phyloP scores from a whole-genome alignment of 1,139 yeast genomes.

The Yamadazyma buinensis region DNA sequence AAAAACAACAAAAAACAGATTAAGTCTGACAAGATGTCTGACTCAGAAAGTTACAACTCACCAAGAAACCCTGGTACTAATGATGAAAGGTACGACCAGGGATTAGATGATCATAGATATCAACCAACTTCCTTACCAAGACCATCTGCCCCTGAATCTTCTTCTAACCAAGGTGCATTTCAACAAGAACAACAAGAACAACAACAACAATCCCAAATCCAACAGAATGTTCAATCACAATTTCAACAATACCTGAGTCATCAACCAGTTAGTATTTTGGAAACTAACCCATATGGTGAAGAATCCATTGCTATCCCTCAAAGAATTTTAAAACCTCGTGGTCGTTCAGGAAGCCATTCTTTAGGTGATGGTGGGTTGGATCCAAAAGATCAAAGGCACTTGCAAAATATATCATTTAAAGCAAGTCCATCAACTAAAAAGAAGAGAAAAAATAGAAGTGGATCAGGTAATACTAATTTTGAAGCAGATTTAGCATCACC shows the following conservation, averaged over 20 bases:
- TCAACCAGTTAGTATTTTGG: slow-evolving; percentile 1
- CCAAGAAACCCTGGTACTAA: slow-evolving; percentile 29
- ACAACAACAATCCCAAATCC: no score
- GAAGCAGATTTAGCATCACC: slow-evolving; percentile 31
- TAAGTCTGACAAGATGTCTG: slow-evolving; percentile 50
- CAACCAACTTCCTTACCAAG: slow-evolving; percentile 44
- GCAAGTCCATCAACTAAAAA: slow-evolving; percentile 6
- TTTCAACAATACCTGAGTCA: no score
- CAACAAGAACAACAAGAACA: slow-evolving; percentile 12
- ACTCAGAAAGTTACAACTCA: slow-evolving; percentile 40
- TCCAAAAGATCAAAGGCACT: slow-evolving; percentile 16
- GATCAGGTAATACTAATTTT: slow-evolving; percentile 16
- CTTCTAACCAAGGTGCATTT: slow-evolving; percentile 6
- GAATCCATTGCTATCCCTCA: slow-evolving; percentile 4
- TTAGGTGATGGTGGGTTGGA: slow-evolving; percentile 20
- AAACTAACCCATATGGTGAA: slow-evolving; percentile 3
- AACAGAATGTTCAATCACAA: no score
- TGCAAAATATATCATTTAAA: slow-evolving; percentile 8
- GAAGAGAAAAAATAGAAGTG: slow-evolving; percentile 16
- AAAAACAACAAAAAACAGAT: no score
- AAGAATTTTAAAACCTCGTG: slow-evolving; percentile 12
- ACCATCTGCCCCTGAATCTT: slow-evolving; percentile 7
- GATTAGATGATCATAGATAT: slow-evolving; percentile 54
- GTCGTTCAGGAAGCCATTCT: slow-evolving; percentile 33
- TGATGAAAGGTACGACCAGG: slow-evolving; percentile 48